phyloP scores from a whole-genome alignment of 2,329 filamentous ascomycete species.

The Colletotrichum spaethianum region DNA sequence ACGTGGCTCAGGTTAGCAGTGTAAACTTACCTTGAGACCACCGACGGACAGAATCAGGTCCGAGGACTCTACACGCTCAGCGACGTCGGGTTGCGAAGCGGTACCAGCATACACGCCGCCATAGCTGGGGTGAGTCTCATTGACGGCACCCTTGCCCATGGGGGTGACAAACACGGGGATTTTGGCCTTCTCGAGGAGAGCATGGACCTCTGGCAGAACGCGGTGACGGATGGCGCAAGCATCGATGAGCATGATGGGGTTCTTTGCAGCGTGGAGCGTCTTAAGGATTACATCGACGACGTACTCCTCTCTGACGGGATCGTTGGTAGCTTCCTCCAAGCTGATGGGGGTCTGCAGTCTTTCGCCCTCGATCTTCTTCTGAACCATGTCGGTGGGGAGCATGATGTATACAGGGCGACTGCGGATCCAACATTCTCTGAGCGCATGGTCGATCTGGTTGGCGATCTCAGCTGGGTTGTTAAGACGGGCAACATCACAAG shows the following conservation, averaged over 20 bases:
- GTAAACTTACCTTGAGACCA: conserved; percentile 63
- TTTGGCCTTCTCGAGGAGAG: conserved; percentile 79
- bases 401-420: conserved; percentile 88
- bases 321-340: conserved; percentile 74
- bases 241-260: conserved; percentile 85
- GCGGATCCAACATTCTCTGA: conserved; percentile 80
- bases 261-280: conserved; percentile 79
- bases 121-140: conserved; percentile 82
- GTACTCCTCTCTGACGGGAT: conserved; percentile 81
- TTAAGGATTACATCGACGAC: conserved; percentile 85
- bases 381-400: conserved; percentile 85
- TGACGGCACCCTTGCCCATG: conserved; percentile 89
- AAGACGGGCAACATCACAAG: conserved; percentile 79
- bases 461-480: conserved; percentile 79
- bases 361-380: conserved; percentile 81
- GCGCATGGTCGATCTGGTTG: conserved; percentile 81
- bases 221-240: conserved; percentile 85
- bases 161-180: conserved; percentile 90
- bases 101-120: conserved; percentile 89
- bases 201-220: conserved; percentile 79
- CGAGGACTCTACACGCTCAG: conserved; percentile 74
- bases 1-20: neutral
- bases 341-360: conserved; percentile 80
- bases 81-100: conserved; percentile 77
- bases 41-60: conserved; percentile 82